phyloP scores from a whole-genome alignment of 2,329 filamentous ascomycete species.

The Fusarium bactridioides region DNA sequence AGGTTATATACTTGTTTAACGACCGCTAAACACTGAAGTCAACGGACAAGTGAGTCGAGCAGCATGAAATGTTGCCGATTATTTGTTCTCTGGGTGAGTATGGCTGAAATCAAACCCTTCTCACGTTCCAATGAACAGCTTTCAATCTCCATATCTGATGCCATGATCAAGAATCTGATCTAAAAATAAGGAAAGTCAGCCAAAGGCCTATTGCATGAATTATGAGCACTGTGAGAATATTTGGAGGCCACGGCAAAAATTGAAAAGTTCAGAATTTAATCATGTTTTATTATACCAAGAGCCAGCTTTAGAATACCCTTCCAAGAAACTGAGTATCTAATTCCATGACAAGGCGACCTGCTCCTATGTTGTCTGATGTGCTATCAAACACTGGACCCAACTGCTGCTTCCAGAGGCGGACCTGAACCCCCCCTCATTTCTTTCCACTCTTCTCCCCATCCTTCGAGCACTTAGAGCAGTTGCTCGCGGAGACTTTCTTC shows the following conservation, averaged over 20 bases:
- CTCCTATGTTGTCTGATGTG: not conserved
- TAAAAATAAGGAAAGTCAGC: fast-evolving
- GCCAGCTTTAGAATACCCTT: too few species aligned
- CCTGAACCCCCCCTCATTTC: not conserved
- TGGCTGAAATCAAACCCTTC: fast-evolving
- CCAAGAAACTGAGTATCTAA: not conserved
- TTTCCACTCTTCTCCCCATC: not conserved
- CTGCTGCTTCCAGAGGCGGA: not conserved
- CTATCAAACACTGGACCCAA: not conserved
- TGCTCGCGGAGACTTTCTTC: not conserved
- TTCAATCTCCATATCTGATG: fast-evolving
- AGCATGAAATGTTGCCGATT: fast-evolving
- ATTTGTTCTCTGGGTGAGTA: not conserved
- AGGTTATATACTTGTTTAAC: fast-evolving
- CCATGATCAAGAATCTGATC: fast-evolving
- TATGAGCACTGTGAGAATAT: not conserved
- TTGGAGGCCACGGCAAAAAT: fast-evolving
- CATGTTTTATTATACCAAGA: fast-evolving
- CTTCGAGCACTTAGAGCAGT: fast-evolving
- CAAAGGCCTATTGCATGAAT: not conserved
- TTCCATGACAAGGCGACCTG: too few species aligned
- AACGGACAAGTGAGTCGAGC: fast-evolving
- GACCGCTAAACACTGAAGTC: too few species aligned
- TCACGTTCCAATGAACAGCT: fast-evolving
- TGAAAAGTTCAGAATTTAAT: fast-evolving